A percentile compares a stretch with the other conserved stretches of the same genome.
Evolutionary conservation across 31 red algal genomes (phyloP).

Genomic region (Pterothamnion heteromorphum): DNA sequence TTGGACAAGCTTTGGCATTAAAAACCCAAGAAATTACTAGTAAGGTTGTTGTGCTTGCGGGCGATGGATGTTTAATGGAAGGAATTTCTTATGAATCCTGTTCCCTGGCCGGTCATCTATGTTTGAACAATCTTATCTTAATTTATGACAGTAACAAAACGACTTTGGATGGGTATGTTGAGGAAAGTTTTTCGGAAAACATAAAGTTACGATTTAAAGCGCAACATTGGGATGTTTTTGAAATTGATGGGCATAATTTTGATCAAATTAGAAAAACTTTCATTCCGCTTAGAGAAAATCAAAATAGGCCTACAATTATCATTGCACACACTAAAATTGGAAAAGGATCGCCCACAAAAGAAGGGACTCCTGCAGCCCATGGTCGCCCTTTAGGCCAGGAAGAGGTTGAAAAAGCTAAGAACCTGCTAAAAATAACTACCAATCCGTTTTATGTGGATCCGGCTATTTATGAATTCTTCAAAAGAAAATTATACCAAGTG

Average conservation of each 20-base stretch:
- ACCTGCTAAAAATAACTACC: slow-evolving; percentile 59
- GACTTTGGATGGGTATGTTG: slow-evolving; percentile 86
- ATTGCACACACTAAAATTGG: slow-evolving; percentile 84
- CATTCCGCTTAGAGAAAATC: slow-evolving; percentile 61
- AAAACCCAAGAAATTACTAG: too few species aligned
- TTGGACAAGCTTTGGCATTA: slow-evolving; percentile 86
- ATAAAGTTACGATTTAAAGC: slow-evolving; percentile 79
- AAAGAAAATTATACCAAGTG: slow-evolving; percentile 56
- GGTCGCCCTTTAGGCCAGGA: slow-evolving; percentile 84
- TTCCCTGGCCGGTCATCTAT: slow-evolving; percentile 88
- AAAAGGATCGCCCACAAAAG: slow-evolving; percentile 88
- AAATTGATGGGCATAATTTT: slow-evolving; percentile 74
- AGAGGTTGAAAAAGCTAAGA: slow-evolving; percentile 71
- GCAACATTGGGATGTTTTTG: slow-evolving; percentile 89
- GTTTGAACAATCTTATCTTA: slow-evolving; percentile 83
- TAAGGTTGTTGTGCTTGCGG: too few species aligned
- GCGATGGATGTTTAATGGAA: slow-evolving; percentile 96
- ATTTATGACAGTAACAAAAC: slow-evolving; percentile 98
- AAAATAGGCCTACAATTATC: slow-evolving; percentile 85
- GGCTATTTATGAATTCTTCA: slow-evolving; percentile 69
- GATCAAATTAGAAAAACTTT: slow-evolving; percentile 68
- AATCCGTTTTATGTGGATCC: slow-evolving; percentile 69
- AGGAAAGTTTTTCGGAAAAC: slow-evolving; percentile 82
- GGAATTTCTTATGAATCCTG: slow-evolving; percentile 83
- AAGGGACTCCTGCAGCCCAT: slow-evolving; percentile 71